Base-by-base conservation (phyloP, 1,284 basidiomycete species). In the Sparassis latifolia region DNA sequence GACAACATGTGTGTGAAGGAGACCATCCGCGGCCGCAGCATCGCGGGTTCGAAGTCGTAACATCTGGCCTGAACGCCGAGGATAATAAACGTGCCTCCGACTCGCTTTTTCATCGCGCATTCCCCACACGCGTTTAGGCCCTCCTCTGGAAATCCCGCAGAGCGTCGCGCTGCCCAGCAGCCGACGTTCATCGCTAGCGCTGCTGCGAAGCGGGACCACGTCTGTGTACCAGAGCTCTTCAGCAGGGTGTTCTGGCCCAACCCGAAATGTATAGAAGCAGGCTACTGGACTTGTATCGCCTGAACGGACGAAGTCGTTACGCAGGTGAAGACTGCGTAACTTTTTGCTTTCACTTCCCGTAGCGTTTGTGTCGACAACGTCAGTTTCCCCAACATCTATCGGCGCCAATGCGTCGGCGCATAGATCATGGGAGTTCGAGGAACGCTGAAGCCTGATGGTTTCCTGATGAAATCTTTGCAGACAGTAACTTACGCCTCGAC, bases 31-130 rank as follows among this genome's bases (percentile, higher is more conserved):
- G 53, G 52, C 10, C 58, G 57, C 28, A 61, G 62, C 4, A 47
- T 64, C 43, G 52, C 54, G 32, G 53, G 60, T 68, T 63, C 56
- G 63, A 61, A 45, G 58, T 60, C 29, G 55, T 57, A 42, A 49
- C 59, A 20, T 46, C 48, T 2, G 59, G 58, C 20, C 44, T 63
- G 31, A 52, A 53, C 37, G 51, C 55, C 35, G 53, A 54, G 31
- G 64, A 66, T 33, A 62, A 64, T 51, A 53, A 57, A 49, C 53
- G 65, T 63, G 39, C 32, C 55, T 46, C 20, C 9, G 35, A 7
- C 35, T 12, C 12, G 35, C 6, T 12, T 6, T 12, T 27, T 10
- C 28, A 9, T 42, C 7, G 10, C 20, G 40, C 9, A 10, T 27
- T 27, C 40, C 5, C 6, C 28, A 0, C 5, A 10, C 28, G 20